Evolutionary conservation across 352 stramenopile genomes (phyloP), one percentile per base, ranked within the genome.

Genomic region (Phytophthora europaea): DNA sequence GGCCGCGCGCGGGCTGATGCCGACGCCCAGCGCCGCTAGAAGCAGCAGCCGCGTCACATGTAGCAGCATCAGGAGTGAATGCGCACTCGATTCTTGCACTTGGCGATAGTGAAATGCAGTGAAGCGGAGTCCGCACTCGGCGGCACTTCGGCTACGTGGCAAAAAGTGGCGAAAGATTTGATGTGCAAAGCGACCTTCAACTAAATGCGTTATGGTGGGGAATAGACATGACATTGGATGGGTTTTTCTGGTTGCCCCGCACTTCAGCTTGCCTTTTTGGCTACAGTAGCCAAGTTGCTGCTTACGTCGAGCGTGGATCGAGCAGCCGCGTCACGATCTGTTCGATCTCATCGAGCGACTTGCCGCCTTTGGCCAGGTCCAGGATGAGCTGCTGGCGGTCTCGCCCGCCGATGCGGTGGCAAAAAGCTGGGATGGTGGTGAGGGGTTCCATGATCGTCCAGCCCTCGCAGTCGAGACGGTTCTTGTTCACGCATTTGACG

Each of bases 151-250:
- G 43, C 15, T 50, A 50, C 43, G 43, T 50, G 43, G 43, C 43
- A 40, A 38, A 38, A 38, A 28, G 26, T 76, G 70, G 70, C 64
- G 28, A 70, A 77, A 70, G 53, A 73, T 77, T 71, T 66, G 52
- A 68, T 68, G 28, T 36, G 26, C 47, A 28, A 51, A 28, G n/a
- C 31, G 57, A 51, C 48, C 55, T 57, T 75, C 52, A 67, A 66
- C 62, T 26, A 8, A 54, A 70, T 70, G 38, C 45, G 7, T 8
- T 61, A 55, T 26, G 26, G 2, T 64, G 47, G 61, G 47, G 20
- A 22, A 16, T 48, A 3, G 0, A 12, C 4, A 78, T 78, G 33
- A 22, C 2, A 6, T 65, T 66, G 3, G 23, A 65, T 57, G 57
- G 66, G 60, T 59, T 72, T 67, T 63, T 3, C 26, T 71, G 48